Evolutionary conservation across 2,329 filamentous ascomycete species (phyloP), one percentile per base, ranked within the genome.

Genomic region (Calonectria pseudoturangicola): DNA sequence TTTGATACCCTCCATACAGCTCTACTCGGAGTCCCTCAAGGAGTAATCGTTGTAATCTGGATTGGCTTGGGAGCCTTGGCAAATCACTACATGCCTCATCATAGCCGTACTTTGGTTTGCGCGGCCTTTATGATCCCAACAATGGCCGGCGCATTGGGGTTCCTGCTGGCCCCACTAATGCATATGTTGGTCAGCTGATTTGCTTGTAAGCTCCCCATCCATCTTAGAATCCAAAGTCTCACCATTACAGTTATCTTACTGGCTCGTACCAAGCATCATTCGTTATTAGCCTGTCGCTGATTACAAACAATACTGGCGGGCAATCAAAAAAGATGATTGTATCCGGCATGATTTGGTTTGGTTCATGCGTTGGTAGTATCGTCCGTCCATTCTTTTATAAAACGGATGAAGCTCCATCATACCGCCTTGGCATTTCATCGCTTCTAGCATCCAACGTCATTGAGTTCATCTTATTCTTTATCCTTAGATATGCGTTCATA

Each of bases 291-390:
- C 81, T 89, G 0, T 86, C 85, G 1, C 84, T 89, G 70, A 86
- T 86, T 48, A 88, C 87, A 0, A 86, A 86, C 43, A 89, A 90
- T 74, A 87, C 86, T 0, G 86, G 84, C 1, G 90, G 90, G 0
- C 89, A 91, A 73, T 91, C 90, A 1, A 92, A 92, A 79, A 92
- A 93, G 79, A 90, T 92, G 56, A 88, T 92, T 36, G 90, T 90
- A n/a, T 91, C 90, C 27, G 90, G 89, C 1, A 87, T 91, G 70
- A 85, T 92, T 2, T 92, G 91, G 82, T 84, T 92, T 13, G 90
- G 89, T 0, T 89, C 89, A 68, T 91, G 90, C 76, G 86, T 88
- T 1, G 91, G 90, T 8, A 92, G 92, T 76, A 91, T 92, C 47
- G 87, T 86, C 5, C 89, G 90, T 0, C 91, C 91, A 0, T 92